Evolutionary conservation across 805 yeast genomes (phyloP), one percentile per base, ranked within the genome.

Genomic region (Candida palmyrensis): DNA sequence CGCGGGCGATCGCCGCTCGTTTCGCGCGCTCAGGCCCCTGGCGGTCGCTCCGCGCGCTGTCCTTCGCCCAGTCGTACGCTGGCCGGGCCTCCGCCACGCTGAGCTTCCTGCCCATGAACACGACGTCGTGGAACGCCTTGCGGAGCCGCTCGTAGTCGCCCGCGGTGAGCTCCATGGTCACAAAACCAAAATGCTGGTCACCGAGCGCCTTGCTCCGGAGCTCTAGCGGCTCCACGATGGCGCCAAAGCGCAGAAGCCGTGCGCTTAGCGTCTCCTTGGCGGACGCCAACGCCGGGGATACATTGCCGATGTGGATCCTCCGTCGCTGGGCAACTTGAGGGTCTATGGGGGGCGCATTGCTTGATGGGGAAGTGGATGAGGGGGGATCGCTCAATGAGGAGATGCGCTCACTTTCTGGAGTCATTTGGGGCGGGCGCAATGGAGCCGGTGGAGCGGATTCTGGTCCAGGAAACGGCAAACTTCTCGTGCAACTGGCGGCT

Each of bases 81-180:
- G 77, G 77, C 43, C 70, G 75, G 3, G 97, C 96, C 28, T 60
- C 53, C 33, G 71, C 76, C 7, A 90, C 58, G 2, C 66, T 63
- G 22, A 90, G 55, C 33, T 70, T 75, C 17, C 81, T 68, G 2
- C 95, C 95, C 69, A 83, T 86, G 57, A 71, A 90, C 17, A 71
- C 73, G 2, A 82, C 73, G 19, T 89, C 92, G 51, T 86, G 73
- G 42, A 85, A 70, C 1, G 82, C 63, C 5, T 59, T 53, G 37
- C 71, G 69, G 32, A 90, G 56, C 29, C 71, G 73, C 1, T 56
- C 59, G 35, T 69, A 75, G 22, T 68, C 62, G 14, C 59, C 55
- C 3, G 66, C 62, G 1, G 67, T 53, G 9, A 80, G 54, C n/a
- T 63, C 57, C 55, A 90, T 61, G 15, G 82, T 76, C 1, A 84